Conservation (phyloP, 768 basidiomycete species). For the Lyophyllum atratum region DNA sequence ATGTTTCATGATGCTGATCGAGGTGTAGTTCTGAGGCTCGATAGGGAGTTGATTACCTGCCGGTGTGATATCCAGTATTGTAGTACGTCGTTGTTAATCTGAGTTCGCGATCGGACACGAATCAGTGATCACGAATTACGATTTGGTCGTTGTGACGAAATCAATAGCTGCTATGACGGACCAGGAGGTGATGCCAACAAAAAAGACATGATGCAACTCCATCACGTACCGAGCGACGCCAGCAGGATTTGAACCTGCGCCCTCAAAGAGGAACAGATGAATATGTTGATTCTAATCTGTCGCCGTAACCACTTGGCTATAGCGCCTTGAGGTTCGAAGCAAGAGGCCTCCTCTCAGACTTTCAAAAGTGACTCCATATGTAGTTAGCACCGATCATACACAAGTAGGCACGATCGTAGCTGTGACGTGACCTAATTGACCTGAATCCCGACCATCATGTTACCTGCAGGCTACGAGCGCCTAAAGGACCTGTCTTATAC, state of each 20-base stretch:
- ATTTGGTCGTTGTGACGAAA: too few relatives aligned
- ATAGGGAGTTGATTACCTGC: background rate
- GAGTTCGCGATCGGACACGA: background rate
- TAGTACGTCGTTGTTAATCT: background rate
- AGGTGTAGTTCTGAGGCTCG: constrained; percentile 6
- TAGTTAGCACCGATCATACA: too few relatives aligned
- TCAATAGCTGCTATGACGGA: too few relatives aligned
- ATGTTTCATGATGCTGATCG: background rate
- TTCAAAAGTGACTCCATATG: too few relatives aligned
- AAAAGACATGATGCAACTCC: background rate
- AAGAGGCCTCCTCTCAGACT: too few relatives aligned
- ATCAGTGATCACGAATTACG: too few relatives aligned
- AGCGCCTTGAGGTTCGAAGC: constrained; percentile 45
- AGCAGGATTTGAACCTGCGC: constrained; percentile 40
- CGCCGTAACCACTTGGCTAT: constrained; percentile 81
- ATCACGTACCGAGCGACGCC: background rate
- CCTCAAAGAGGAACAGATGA: constrained; percentile 47
- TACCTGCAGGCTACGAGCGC: background rate
- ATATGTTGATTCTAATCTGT: constrained; percentile 58
- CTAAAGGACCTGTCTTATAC: background rate
- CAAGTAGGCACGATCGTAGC: too few relatives aligned
- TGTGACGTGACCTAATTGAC: too few relatives aligned
- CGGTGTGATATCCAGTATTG: constrained; percentile 7
- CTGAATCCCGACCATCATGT: background rate
- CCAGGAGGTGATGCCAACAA: background rate